Percentiles rank a stretch among this genome's conserved stretches.
These are phyloP conservation scores for Clarireedia hainanense DNA, from an alignment of 2,329 filamentous ascomycete genomes.

Conservation along the genomic window DNA sequence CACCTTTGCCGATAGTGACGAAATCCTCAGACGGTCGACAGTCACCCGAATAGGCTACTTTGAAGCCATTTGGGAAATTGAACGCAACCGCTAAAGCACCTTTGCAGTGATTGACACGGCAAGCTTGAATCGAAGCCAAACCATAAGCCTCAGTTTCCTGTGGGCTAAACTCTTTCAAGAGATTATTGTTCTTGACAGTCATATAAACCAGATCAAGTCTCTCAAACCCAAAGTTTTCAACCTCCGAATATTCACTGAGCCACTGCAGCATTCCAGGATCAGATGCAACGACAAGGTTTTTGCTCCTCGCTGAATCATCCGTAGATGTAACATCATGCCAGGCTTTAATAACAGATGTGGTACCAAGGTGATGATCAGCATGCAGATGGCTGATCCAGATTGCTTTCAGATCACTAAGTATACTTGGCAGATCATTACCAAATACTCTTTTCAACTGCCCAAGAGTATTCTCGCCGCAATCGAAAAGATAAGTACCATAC, in stretches of 20 bases:
- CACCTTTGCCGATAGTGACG: conserved; percentile 59
- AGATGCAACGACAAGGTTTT: conserved; percentile 58
- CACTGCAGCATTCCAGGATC: conserved; percentile 65
- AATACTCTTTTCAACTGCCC: conserved; percentile 78
- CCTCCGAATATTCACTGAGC: conserved; percentile 68
- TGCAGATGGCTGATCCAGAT: conserved; percentile 96
- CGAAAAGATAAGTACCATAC: conserved; percentile 81
- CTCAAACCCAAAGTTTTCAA: conserved; percentile 71
- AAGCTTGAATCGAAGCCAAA: conserved; percentile 58
- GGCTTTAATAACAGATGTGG: conserved; percentile 68
- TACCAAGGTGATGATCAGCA: conserved; percentile 91
- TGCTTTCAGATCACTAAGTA: conserved; percentile 69
- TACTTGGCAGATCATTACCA: conserved; percentile 54
- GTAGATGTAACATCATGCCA: conserved; percentile 54
- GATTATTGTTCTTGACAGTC: conserved; percentile 9
- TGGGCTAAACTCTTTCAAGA: conserved; percentile 30
- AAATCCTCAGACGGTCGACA: conserved; percentile 73
- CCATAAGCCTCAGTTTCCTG: conserved; percentile 45
- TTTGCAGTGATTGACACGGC: conserved; percentile 69
- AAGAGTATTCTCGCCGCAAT: conserved; percentile 86
- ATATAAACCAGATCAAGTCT: conserved; percentile 27
- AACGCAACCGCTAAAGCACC: conserved; percentile 70
- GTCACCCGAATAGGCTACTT: conserved; percentile 89
- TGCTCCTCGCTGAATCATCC: conserved; percentile 32
- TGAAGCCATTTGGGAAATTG: conserved; percentile 72